Conservation (phyloP, 2,329 filamentous ascomycete genomes). For the Claviceps purpurea region DNA sequence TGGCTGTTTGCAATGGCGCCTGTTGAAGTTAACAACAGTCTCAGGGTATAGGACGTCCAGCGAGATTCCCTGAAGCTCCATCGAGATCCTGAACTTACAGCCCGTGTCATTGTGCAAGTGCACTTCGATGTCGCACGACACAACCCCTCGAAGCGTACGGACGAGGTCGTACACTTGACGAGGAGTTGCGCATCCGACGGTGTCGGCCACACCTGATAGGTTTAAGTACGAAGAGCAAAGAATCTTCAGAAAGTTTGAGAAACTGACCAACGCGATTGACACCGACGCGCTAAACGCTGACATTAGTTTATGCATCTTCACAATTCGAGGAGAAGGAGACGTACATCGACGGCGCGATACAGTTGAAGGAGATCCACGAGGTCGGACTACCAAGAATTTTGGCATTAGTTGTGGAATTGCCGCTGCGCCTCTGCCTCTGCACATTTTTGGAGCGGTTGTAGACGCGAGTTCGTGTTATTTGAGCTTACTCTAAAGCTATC, state of each 20-base stretch:
- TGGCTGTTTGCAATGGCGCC: constrained; percentile 76
- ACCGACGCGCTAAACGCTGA: neutral
- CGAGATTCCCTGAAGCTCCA: neutral
- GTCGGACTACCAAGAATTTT: constrained; percentile 26
- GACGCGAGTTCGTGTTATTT: neutral
- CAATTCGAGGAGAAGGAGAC: neutral
- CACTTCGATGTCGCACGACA: constrained; percentile 61
- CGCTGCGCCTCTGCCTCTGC: neutral
- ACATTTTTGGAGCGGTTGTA: neutral
- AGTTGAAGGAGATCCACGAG: constrained; percentile 61
- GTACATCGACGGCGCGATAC: constrained; percentile 62
- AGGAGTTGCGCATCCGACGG: constrained; percentile 75
- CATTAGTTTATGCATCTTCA: neutral
- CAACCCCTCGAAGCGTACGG: constrained; percentile 50
- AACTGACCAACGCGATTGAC: constrained; percentile 1
- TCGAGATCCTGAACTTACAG: neutral
- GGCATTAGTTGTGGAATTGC: neutral
- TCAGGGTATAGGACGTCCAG: neutral
- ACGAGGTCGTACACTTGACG: constrained; percentile 83
- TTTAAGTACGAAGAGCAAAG: neutral
- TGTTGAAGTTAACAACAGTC: constrained; percentile 21
- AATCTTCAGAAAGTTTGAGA: neutral
- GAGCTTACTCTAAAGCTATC: constrained; percentile 56
- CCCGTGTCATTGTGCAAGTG: constrained; percentile 38
- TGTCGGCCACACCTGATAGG: constrained; percentile 59